These are phyloP conservation scores for Kodamaea kakaduensis DNA, from an alignment of 805 yeast genomes.

Conservation along the genomic window DNA sequence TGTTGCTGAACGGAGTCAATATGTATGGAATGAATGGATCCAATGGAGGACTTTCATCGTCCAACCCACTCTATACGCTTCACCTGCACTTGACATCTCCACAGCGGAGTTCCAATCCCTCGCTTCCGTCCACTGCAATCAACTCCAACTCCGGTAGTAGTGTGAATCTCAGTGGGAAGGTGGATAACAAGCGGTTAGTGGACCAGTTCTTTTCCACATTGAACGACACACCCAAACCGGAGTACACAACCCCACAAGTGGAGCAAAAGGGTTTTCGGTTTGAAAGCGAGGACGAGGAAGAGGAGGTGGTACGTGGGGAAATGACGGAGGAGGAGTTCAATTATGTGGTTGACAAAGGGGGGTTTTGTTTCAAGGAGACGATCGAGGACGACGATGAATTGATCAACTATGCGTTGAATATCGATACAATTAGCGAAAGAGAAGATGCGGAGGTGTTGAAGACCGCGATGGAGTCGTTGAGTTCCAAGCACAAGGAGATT, in stretches of 20 bases:
- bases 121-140: background rate
- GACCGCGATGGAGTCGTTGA: constrained; percentile 5
- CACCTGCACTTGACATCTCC: background rate
- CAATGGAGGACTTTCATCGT: no score
- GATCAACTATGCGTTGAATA: constrained; percentile 25
- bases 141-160: constrained; percentile 6
- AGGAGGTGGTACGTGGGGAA: constrained; percentile 5
- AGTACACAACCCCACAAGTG: constrained; percentile 5
- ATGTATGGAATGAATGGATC: no score
- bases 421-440: constrained; percentile 20
- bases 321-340: constrained; percentile 13
- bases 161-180: constrained; percentile 5
- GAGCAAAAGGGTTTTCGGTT: constrained; percentile 7
- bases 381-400: constrained; percentile 23
- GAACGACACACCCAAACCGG: constrained; percentile 14
- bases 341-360: constrained; percentile 18
- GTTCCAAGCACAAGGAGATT: constrained; percentile 1
- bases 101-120: background rate
- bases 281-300: constrained; percentile 4
- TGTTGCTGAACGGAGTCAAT: background rate
- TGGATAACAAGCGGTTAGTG: constrained; percentile 33
- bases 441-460: constrained; percentile 6
- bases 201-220: constrained; percentile 36
- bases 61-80: no score
- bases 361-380: constrained; percentile 13